These are phyloP conservation scores for Colletotrichum orbiculare DNA, from an alignment of 2,329 filamentous ascomycete genomes.

Conservation along the genomic window DNA sequence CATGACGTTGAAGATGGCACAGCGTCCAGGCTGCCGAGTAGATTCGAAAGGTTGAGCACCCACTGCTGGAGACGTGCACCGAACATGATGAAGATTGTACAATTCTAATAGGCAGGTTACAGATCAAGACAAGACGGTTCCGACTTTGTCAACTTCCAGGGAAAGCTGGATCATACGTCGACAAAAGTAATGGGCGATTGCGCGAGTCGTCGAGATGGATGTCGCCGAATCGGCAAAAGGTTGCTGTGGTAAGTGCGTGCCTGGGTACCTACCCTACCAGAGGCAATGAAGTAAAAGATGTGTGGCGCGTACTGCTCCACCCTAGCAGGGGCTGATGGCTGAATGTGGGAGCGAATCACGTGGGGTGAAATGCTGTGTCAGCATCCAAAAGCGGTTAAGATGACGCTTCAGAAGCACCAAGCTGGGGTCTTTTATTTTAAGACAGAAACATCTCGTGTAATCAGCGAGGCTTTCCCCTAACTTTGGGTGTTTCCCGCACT, in stretches of 20 bases:
- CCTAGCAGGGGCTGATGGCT: too few relatives aligned
- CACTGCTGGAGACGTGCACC: constrained; percentile 12
- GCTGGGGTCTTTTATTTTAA: too few relatives aligned
- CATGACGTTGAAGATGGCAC: constrained; percentile 3
- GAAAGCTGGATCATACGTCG: neutral
- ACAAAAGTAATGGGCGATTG: neutral
- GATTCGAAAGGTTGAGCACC: neutral
- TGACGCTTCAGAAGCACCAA: too few relatives aligned
- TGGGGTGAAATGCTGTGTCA: too few relatives aligned
- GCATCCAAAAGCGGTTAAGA: too few relatives aligned
- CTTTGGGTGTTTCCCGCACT: neutral
- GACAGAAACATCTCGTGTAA: too few relatives aligned
- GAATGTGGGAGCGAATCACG: too few relatives aligned
- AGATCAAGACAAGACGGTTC: accelerated
- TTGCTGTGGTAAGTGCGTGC: too few relatives aligned
- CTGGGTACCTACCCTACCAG: too few relatives aligned
- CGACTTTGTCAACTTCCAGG: accelerated
- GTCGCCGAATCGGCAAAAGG: neutral
- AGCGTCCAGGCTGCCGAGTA: neutral
- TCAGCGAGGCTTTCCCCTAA: neutral
- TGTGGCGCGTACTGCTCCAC: too few relatives aligned
- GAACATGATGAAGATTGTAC: neutral
- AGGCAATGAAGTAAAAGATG: too few relatives aligned
- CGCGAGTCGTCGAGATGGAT: neutral
- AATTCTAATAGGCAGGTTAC: neutral